A percentile compares a stretch with the other conserved stretches of the same genome.
Evolutionary conservation across 495 filamentous ascomycete species (phyloP).

Genomic region (Cenococcum geophilum): DNA sequence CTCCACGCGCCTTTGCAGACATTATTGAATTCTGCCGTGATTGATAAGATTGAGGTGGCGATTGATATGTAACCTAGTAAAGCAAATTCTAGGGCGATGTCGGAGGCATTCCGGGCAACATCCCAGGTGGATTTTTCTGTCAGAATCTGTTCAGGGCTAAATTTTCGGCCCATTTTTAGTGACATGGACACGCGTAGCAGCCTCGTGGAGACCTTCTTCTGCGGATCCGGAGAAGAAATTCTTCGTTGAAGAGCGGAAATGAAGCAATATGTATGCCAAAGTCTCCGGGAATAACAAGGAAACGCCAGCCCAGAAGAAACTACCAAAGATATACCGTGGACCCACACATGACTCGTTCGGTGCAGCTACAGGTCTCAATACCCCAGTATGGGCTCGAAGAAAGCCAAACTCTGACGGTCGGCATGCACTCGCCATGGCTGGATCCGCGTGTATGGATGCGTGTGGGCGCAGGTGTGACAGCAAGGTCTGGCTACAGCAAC

Average conservation of each 20-base stretch:
- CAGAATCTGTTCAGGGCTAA: constrained; percentile 23
- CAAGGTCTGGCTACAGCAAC: too few relatives aligned
- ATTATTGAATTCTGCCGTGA: constrained; percentile 14
- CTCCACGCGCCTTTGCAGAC: constrained; percentile 25
- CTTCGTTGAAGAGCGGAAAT: background rate
- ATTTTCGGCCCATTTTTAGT: constrained; percentile 27
- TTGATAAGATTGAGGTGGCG: constrained; percentile 21
- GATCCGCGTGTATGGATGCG: too few relatives aligned
- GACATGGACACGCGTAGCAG: constrained; percentile 6
- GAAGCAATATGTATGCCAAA: background rate
- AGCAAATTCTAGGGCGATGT: constrained; percentile 28
- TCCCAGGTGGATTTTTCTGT: constrained; percentile 24
- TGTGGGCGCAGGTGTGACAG: too few relatives aligned
- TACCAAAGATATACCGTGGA: background rate
- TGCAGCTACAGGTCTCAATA: background rate
- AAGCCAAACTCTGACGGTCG: background rate
- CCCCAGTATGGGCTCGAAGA: background rate
- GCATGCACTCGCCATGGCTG: too few relatives aligned
- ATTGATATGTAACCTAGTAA: constrained; percentile 23
- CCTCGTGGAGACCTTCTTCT: too few relatives aligned
- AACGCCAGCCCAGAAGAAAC: background rate
- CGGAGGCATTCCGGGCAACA: constrained; percentile 24
- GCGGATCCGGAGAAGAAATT: background rate
- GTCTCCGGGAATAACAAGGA: background rate
- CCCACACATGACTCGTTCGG: background rate